Base-by-base conservation (phyloP, 768 basidiomycete genomes). In the Psilocybe sp. region DNA sequence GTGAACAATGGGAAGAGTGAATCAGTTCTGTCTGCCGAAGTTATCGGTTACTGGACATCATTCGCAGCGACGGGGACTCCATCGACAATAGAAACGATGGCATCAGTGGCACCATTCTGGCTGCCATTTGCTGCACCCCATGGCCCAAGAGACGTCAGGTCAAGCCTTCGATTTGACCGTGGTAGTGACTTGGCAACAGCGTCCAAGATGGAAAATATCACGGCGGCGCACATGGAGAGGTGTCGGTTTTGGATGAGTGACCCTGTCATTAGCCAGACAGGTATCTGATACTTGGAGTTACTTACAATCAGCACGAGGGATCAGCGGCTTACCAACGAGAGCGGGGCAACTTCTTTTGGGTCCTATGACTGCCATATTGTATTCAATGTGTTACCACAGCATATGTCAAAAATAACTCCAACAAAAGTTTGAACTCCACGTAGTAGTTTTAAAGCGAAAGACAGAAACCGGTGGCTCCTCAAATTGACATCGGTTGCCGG, bases 31-130 rank as follows among this genome's bases (percentile, higher is more conserved):
- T 67, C 73, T 10, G 51, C 58, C 37, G 71, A 75, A 53, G 71
- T 71, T 10, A 73, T 77, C 28, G 64, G 63, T 5, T 74, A 69
- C 51, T 77, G 75, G 75, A 73, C 73, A n/a, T 74, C 73, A 1
- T 75, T 75, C 51, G 64, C 60, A 2, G 59, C 63, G 4, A 60
- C 49, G 28, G 68, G 69, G 20, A 40, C 65, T 45, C 69, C 68
- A 1, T 64, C 63, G 12, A 40, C 54, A 1, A 42, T 40, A 13
- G 62, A 60, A 39, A 42, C 60, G 35, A n/a, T 57, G 3, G 44
- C 49, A 4, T 66, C 23, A 28, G 23, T 28, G 23, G 23, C 67
- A 8, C 62, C 66, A 2, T 23, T 42, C 12, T 70, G 69, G 69
- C 49, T 52, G 9, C 41, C 42, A 1, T 69, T 68, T 48, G 41